Conservation (phyloP, 2,329 filamentous ascomycete genomes). For the Ophiostoma sp. region DNA sequence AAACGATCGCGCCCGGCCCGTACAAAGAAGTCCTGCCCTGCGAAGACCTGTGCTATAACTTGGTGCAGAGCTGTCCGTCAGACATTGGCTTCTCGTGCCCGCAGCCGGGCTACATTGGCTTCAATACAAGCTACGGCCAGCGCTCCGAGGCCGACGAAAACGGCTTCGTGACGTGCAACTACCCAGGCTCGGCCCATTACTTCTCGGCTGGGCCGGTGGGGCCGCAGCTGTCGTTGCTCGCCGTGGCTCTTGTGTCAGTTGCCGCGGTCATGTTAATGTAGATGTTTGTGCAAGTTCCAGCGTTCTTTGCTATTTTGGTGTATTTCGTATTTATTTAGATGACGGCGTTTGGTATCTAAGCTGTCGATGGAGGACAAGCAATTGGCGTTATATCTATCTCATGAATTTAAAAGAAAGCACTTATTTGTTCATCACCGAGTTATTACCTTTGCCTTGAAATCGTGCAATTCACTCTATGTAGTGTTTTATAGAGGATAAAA, state of each 20-base stretch:
- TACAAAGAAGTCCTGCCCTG: conserved; percentile 94
- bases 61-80: conserved; percentile 83
- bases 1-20: conserved; percentile 72
- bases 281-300: neutral
- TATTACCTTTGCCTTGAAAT: neutral
- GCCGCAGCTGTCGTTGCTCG: conserved; percentile 8
- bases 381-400: neutral
- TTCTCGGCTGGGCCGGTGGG: conserved; percentile 38
- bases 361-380: neutral
- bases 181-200: conserved; percentile 59
- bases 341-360: conserved; percentile 5
- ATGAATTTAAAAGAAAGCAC: neutral
- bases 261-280: neutral
- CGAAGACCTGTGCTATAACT: conserved; percentile 79
- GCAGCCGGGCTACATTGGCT: conserved; percentile 41
- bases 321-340: neutral
- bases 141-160: conserved; percentile 31
- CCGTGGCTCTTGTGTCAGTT: conserved; percentile 10
- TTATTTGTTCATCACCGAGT: neutral
- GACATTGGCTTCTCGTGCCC: conserved; percentile 77
- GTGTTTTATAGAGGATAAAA: too few species aligned
- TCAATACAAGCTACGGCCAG: conserved; percentile 49
- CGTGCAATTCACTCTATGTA: neutral
- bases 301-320: neutral
- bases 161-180: conserved; percentile 55